A percentile compares a stretch with the other conserved stretches of the same genome.
Conservation (phyloP, 1,284 basidiomycete species). For the Cerrena zonata region DNA sequence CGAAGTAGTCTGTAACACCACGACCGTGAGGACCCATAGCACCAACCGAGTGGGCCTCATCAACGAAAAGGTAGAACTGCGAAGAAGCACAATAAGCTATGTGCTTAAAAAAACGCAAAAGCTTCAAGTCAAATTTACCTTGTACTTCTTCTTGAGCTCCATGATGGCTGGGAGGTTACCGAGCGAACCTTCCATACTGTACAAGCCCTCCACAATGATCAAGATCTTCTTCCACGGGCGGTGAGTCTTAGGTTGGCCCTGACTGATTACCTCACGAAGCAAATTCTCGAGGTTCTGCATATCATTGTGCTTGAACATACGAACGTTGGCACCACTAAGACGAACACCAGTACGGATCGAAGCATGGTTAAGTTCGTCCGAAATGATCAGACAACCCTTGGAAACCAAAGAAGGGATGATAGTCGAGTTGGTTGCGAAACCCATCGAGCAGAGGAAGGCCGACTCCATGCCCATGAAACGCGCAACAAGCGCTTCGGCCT, state of each 20-base stretch:
- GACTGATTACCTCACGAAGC: constrained; percentile 87
- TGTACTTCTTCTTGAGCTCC: constrained; percentile 91
- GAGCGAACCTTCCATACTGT: constrained; percentile 96
- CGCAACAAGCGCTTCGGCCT: constrained; percentile 84
- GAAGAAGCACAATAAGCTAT: constrained; percentile 7
- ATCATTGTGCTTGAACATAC: constrained; percentile 97
- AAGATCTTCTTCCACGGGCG: constrained; percentile 99
- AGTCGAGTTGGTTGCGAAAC: constrained; percentile 96
- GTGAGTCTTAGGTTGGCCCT: constrained; percentile 96
- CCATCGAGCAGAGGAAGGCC: constrained; percentile 89
- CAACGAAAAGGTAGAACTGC: constrained; percentile 92
- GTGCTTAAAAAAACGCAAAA: background rate
- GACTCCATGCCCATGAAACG: constrained; percentile 88
- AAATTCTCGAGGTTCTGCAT: constrained; percentile 80
- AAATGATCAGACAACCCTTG: constrained; percentile 93
- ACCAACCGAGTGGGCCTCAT: constrained; percentile 97
- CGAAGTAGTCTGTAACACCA: constrained; percentile 94
- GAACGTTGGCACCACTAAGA: constrained; percentile 82
- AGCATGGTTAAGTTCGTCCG: constrained; percentile 95
- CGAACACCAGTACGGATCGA: constrained; percentile 92
- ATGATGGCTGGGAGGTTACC: constrained; percentile 81
- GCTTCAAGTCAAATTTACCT: constrained; percentile 52
- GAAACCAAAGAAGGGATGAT: constrained; percentile 86
- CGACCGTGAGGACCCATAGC: constrained; percentile 91
- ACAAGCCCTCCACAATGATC: constrained; percentile 90